Base-by-base conservation (phyloP, 352 stramenopile species). In the Phytophthora meadii region DNA sequence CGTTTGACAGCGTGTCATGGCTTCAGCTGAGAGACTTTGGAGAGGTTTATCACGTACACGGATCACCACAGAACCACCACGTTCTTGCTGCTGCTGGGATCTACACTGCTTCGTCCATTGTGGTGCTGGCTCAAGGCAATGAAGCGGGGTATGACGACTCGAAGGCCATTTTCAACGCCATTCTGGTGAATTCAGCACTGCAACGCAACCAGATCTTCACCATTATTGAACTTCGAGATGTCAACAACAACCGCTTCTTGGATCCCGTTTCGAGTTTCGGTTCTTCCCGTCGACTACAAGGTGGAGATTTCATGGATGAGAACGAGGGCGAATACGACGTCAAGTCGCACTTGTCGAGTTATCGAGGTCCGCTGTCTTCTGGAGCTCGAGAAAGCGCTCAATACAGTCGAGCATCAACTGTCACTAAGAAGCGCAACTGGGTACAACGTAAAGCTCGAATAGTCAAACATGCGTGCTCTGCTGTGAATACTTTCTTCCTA, bases 101-200 rank as follows among this genome's bases (percentile, higher is more conserved):
- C n/a, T 94, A 95, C 51, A 81, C 82, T 0, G 85, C 87, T 0
- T 95, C 85, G 15, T 80, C 87, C 0, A 90, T 95, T 50, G 83
- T 95, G 1, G 85, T 95, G 6, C 65, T 95, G 2, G 85, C 87
- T 1, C 87, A 95, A 65, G 87, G 87, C 14, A 90, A 79, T 4
- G 77, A 89, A 49, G 65, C 78, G 24, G 85, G 82, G 2, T 89
- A 92, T 25, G 82, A 92, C 61, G 87, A 95, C 65, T 94, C 87
- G 0, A 93, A 94, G 60, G 83, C 85, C 5, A 93, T 95, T 24
- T 94, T 95, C 54, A 95, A 94, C 45, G 86, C 87, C 4, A 94
- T 94, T 42, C 73, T 95, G 14, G 71, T 95, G 19, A 92, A 91
- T 66, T 79, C 79, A 6, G 87, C 87, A 11, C 65, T 93, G 12